Percentiles rank a stretch among this genome's conserved stretches.
phyloP scores from a whole-genome alignment of 345 rosid genomes.

The Citrus maxima region DNA sequence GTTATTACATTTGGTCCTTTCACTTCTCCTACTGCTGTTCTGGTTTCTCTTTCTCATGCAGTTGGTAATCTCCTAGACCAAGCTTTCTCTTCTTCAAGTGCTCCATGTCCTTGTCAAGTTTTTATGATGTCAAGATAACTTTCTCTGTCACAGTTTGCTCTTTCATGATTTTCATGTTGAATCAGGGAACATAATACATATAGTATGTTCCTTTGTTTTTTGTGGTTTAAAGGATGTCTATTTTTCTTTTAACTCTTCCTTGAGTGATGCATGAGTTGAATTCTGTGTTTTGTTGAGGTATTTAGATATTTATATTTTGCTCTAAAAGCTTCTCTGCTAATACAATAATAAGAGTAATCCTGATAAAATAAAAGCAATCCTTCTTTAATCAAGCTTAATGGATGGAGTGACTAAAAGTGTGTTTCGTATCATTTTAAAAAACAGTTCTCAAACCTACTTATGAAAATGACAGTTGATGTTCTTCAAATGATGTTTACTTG shows the following conservation, averaged over 20 bases:
- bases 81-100: not conserved
- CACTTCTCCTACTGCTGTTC: slow-evolving; percentile 63
- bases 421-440: not conserved
- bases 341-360: not conserved
- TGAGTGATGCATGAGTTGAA: not conserved
- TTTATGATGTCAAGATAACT: slow-evolving; percentile 1
- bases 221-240: not conserved
- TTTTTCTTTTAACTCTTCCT: not conserved
- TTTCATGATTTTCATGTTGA: not conserved
- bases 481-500: not conserved
- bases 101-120: not conserved
- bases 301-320: too few species aligned
- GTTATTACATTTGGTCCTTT: slow-evolving; percentile 87
- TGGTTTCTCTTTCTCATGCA: slow-evolving; percentile 72
- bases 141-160: not conserved
- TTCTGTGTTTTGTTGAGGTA: too few species aligned
- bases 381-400: not conserved
- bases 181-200: not conserved
- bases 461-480: not conserved
- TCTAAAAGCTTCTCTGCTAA: not conserved
- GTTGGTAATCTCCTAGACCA: slow-evolving; percentile 47
- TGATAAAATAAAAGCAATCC: not conserved
- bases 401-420: too few species aligned
- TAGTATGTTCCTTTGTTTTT: not conserved
- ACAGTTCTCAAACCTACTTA: not conserved